These are phyloP conservation scores for Teratosphaeria pseudoeucalypti DNA, from an alignment of 2,329 filamentous ascomycete species.

Conservation along the genomic window DNA sequence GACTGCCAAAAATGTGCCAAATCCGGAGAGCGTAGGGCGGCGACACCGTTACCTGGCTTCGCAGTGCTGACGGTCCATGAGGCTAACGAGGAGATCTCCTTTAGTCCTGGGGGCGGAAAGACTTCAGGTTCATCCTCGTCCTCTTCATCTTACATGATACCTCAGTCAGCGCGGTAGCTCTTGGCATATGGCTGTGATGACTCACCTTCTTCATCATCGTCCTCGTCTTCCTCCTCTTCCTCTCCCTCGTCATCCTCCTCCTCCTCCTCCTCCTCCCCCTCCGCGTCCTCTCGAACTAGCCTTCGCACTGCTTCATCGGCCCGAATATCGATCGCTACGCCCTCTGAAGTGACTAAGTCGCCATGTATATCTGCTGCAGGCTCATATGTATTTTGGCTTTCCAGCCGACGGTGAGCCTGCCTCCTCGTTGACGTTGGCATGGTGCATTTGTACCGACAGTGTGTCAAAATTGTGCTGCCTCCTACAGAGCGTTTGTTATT, in stretches of 20 bases:
- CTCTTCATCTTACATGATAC: neutral
- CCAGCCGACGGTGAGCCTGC: neutral
- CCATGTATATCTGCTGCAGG: neutral
- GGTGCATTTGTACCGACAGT: neutral
- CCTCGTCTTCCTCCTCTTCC: neutral
- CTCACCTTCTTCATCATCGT: neutral
- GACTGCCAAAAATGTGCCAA: constrained; percentile 73
- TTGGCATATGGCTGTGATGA: neutral
- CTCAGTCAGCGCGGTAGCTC: neutral
- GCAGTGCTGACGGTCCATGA: constrained; percentile 74
- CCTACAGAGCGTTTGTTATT: too few species aligned
- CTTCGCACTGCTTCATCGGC: neutral
- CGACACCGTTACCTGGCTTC: constrained; percentile 70
- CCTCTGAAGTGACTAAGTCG: neutral
- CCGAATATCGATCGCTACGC: neutral
- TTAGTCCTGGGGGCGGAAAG: constrained; percentile 43
- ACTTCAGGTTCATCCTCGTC: constrained; percentile 1
- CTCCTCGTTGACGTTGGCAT: constrained; percentile 3
- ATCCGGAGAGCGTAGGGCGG: constrained; percentile 64
- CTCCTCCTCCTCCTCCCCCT: neutral
- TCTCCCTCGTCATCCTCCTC: neutral
- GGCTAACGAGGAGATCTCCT: constrained; percentile 75
- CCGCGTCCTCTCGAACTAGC: neutral
- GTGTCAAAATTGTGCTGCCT: too few species aligned
- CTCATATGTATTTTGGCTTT: neutral